Evolutionary conservation across 805 yeast species (phyloP).

Genomic region (Teunomyces stri): DNA sequence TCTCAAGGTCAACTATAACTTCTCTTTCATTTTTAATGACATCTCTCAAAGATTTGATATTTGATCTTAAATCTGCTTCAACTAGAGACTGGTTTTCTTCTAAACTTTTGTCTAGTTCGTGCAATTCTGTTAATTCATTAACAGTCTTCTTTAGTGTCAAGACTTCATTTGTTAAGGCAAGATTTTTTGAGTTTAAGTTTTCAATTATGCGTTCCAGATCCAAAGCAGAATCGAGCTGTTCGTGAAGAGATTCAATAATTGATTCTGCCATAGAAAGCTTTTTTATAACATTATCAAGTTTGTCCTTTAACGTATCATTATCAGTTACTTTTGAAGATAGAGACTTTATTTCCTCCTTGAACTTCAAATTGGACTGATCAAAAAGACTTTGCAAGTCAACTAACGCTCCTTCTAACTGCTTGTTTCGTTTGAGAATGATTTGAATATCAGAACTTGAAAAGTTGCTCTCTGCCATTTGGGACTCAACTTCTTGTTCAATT

Average conservation of each 20-base stretch:
- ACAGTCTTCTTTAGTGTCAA: slow-evolving; percentile 33
- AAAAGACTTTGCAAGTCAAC: slow-evolving; percentile 28
- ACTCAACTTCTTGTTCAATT: slow-evolving; percentile 30
- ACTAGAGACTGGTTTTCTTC: slow-evolving; percentile 15
- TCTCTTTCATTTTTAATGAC: slow-evolving; percentile 15
- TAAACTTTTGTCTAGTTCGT: slow-evolving; percentile 48
- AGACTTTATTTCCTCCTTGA: slow-evolving; percentile 18
- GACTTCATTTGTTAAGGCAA: slow-evolving; percentile 32
- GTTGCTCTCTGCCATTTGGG: slow-evolving; percentile 13
- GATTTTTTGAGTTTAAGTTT: slow-evolving; percentile 34
- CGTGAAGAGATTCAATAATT: slow-evolving; percentile 25
- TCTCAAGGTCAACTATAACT: slow-evolving; percentile 17
- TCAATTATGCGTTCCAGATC: slow-evolving; percentile 38
- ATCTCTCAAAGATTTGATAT: slow-evolving; percentile 26
- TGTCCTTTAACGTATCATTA: slow-evolving; percentile 30
- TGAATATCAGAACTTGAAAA: slow-evolving; percentile 17
- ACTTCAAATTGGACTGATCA: slow-evolving; percentile 21
- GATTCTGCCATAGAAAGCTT: slow-evolving; percentile 20
- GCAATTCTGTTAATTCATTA: slow-evolving; percentile 48
- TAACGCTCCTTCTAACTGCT: slow-evolving; percentile 42
- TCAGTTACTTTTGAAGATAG: slow-evolving; percentile 11
- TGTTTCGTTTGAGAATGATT: slow-evolving; percentile 29
- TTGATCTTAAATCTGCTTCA: slow-evolving; percentile 26
- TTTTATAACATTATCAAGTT: slow-evolving; percentile 23
- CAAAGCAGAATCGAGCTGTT: slow-evolving; percentile 30